Evolutionary conservation across 495 filamentous ascomycete genomes (phyloP).

Genomic region (Aspergillus homomorphus): DNA sequence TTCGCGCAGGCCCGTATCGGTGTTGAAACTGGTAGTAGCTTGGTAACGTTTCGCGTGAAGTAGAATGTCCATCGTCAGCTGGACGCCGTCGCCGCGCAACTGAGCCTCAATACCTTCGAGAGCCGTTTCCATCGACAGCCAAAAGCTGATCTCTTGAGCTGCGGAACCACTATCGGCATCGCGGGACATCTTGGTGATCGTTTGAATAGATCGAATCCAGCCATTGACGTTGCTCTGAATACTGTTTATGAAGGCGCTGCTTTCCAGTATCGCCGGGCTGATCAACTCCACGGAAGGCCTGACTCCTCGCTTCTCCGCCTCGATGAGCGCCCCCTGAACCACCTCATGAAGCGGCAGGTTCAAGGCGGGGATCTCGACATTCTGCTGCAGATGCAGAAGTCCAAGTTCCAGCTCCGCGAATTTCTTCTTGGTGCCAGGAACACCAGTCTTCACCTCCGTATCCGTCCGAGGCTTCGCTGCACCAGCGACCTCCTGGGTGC

Average conservation of each 20-base stretch:
- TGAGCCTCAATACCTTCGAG: conserved; percentile 88
- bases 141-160: conserved; percentile 97
- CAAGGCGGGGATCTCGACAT: conserved; percentile 93
- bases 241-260: conserved; percentile 88
- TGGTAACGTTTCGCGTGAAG: conserved; percentile 95
- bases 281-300: conserved; percentile 75
- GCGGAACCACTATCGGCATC: conserved; percentile 87
- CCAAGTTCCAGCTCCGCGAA: conserved; percentile 89
- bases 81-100: conserved; percentile 81
- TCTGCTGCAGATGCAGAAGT: conserved; percentile 88
- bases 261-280: conserved; percentile 64
- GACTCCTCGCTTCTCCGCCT: conserved; percentile 59
- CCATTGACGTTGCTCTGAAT: conserved; percentile 89
- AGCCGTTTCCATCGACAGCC: conserved; percentile 91
- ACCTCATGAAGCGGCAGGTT: conserved; percentile 80
- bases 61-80: conserved; percentile 87
- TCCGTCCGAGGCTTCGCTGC: conserved; percentile 68
- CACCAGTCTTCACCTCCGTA: conserved; percentile 84
- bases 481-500: conserved; percentile 67
- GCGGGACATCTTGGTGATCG: conserved; percentile 90
- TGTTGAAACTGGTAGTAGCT: conserved; percentile 90
- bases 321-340: conserved; percentile 77
- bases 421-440: conserved; percentile 94
- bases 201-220: conserved; percentile 98
- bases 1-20: conserved; percentile 93